These are phyloP conservation scores for Pleodorina starrii DNA, from an alignment of 139 green algal genomes.

Conservation along the genomic window DNA sequence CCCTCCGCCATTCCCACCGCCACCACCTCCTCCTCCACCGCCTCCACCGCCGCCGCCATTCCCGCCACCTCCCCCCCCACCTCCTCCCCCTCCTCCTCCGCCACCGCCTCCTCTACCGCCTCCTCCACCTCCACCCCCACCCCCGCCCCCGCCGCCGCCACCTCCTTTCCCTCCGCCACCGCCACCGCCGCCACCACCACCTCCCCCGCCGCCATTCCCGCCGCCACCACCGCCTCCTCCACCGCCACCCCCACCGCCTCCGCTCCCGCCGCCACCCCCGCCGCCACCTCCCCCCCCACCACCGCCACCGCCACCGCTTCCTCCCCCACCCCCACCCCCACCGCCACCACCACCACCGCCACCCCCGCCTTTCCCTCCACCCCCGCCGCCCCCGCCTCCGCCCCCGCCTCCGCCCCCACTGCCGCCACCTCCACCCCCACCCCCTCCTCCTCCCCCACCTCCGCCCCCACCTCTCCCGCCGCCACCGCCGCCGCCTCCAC, in stretches of 20 bases:
- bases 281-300: background rate
- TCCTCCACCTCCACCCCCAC: background rate
- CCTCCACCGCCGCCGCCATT: background rate
- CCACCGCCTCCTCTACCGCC: background rate
- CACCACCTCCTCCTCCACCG: background rate
- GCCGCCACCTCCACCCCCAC: background rate
- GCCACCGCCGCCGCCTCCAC: background rate
- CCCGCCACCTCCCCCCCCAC: background rate
- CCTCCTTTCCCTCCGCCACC: conserved; percentile 2
- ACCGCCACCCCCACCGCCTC: background rate
- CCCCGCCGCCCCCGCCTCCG: background rate
- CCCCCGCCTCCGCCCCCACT: background rate
- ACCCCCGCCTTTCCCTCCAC: background rate
- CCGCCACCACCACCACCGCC: background rate
- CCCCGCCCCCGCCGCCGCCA: background rate
- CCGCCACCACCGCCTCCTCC: background rate
- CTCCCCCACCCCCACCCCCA: background rate
- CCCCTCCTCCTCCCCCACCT: background rate
- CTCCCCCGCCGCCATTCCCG: background rate
- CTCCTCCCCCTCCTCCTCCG: background rate
- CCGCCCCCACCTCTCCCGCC: background rate
- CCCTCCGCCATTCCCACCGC: background rate
- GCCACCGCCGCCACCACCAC: background rate
- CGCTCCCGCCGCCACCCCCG: background rate
- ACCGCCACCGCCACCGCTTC: background rate